A percentile compares a stretch with the other conserved stretches of the same genome.
Evolutionary conservation across 352 stramenopile genomes (phyloP).

Genomic region (Pythium coloratum): DNA sequence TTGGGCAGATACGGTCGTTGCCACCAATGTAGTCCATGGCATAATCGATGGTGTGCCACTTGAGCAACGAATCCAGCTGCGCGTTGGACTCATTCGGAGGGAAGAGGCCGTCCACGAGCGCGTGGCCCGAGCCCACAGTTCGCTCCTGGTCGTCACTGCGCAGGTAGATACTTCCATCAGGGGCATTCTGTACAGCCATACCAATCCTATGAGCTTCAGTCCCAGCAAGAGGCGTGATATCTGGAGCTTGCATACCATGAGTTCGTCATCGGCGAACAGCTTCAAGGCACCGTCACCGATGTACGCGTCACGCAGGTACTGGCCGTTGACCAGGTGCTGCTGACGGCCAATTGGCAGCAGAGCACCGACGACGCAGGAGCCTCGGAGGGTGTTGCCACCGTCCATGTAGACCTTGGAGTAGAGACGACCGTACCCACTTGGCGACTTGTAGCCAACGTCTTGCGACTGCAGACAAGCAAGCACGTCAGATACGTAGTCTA

Average conservation of each 20-base stretch:
- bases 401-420: conserved; percentile 82
- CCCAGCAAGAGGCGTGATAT: neutral
- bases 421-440: conserved; percentile 63
- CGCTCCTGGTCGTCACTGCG: conserved; percentile 85
- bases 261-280: conserved; percentile 61
- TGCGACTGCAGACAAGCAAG: conserved; percentile 46
- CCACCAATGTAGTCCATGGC: conserved; percentile 78
- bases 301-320: conserved; percentile 68
- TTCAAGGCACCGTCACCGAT: conserved; percentile 70
- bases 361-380: conserved; percentile 70
- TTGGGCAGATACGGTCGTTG: conserved; percentile 77
- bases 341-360: conserved; percentile 73
- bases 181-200: neutral
- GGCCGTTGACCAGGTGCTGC: conserved; percentile 76
- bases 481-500: neutral
- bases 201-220: neutral
- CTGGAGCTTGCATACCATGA: conserved; percentile 44
- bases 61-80: conserved; percentile 62
- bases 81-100: conserved; percentile 51
- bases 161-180: conserved; percentile 59
- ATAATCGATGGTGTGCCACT: conserved; percentile 76
- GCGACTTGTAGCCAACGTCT: conserved; percentile 55
- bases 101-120: conserved; percentile 78
- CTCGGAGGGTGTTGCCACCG: conserved; percentile 73
- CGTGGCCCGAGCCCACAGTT: conserved; percentile 81